Conservation (phyloP, 2,329 filamentous ascomycete genomes). For the Ambrosiella xylebori region DNA sequence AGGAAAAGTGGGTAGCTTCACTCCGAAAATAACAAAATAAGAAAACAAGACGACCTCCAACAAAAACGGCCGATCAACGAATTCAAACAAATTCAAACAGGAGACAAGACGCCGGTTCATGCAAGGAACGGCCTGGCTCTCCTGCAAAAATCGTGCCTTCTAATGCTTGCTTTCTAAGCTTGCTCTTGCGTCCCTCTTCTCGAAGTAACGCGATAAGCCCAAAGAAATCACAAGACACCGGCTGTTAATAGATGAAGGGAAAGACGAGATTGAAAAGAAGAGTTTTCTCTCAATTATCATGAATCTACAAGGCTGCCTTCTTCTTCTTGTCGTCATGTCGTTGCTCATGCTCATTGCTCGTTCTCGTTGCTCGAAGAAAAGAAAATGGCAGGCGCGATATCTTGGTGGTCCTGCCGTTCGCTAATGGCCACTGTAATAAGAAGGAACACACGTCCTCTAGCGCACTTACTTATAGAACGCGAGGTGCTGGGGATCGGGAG, state of each 20-base stretch:
- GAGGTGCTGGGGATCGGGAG: not conserved
- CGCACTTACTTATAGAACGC: not conserved
- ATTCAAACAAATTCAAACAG: not conserved
- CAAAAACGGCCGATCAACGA: not conserved
- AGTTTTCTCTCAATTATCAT: no score
- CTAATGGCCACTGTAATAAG: not conserved
- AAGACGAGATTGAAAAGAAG: no score
- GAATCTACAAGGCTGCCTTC: no score
- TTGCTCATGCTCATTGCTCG: not conserved
- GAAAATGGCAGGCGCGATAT: not conserved
- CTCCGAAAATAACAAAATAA: not conserved
- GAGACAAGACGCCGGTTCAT: not conserved
- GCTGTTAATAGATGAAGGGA: no score
- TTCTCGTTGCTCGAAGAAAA: not conserved
- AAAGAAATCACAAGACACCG: no score
- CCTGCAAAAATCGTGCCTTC: not conserved
- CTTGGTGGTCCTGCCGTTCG: not conserved
- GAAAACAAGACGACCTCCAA: not conserved
- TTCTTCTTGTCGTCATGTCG: not conserved
- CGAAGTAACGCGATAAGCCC: no score
- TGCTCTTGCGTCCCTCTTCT: not conserved
- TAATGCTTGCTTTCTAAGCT: not conserved
- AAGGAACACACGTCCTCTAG: not conserved
- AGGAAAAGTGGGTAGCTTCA: not conserved
- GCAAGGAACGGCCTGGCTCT: conserved; percentile 1